Percentiles rank a stretch among this genome's conserved stretches.
phyloP scores from a whole-genome alignment of 805 yeast genomes.

The Kregervanrija pseudodelftensis region DNA sequence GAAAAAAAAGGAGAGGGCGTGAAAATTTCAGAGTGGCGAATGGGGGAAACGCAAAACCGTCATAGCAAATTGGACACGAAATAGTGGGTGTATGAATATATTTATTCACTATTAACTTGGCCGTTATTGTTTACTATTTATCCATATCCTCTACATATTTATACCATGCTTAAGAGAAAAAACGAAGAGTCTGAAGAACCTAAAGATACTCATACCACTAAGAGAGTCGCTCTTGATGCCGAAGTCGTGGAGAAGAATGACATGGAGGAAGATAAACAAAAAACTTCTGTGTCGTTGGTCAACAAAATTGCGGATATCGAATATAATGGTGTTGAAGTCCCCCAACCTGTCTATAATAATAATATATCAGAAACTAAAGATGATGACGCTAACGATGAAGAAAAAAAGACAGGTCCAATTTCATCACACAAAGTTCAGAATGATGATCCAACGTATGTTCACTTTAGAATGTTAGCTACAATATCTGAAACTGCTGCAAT shows the following conservation, averaged over 20 bases:
- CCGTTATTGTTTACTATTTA: too few relatives aligned
- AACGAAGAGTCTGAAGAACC: conserved; percentile 50
- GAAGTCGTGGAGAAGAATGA: conserved; percentile 43
- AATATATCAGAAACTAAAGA: neutral
- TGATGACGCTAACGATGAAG: neutral
- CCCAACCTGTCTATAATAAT: conserved; percentile 1
- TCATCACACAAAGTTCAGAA: conserved; percentile 19
- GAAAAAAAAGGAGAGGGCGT: neutral
- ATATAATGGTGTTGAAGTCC: neutral
- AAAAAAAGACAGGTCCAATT: conserved; percentile 12
- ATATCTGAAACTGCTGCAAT: conserved; percentile 69
- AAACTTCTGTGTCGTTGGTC: conserved; percentile 33
- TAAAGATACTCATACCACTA: conserved; percentile 39
- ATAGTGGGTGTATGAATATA: too few relatives aligned
- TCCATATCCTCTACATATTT: too few relatives aligned
- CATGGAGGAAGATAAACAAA: conserved; percentile 33
- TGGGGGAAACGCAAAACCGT: neutral
- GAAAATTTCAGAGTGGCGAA: neutral
- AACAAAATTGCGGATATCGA: neutral
- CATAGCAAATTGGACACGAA: too few relatives aligned
- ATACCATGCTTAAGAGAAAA: conserved; percentile 49
- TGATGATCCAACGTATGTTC: conserved; percentile 55
- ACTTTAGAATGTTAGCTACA: conserved; percentile 66
- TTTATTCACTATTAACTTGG: too few relatives aligned
- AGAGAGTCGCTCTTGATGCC: conserved; percentile 65